phyloP scores from a whole-genome alignment of 1,284 basidiomycete species.

The Marasmius oreades region DNA sequence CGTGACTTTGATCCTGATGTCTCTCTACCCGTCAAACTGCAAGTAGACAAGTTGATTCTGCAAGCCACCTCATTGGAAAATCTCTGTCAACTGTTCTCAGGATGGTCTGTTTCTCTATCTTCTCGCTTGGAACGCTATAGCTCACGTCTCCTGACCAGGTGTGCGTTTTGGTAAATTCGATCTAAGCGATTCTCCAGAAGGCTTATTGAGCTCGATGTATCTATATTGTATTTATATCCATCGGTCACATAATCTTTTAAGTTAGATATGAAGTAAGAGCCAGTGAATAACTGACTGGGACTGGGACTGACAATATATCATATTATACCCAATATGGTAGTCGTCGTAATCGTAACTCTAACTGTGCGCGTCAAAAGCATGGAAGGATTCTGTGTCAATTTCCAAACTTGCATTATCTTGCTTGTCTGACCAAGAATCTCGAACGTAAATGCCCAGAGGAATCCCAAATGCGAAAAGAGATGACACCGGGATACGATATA shows the following conservation, averaged over 20 bases:
- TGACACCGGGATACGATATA: conserved; percentile 76
- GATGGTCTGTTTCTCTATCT: conserved; percentile 59
- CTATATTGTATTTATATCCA: not conserved
- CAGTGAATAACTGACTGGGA: too few relatives aligned
- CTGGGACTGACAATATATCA: too few relatives aligned
- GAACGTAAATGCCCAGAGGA: conserved; percentile 63
- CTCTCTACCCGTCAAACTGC: conserved; percentile 67
- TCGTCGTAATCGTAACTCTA: not conserved
- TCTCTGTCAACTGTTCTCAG: conserved; percentile 93
- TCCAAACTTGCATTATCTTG: too few relatives aligned
- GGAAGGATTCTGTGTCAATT: too few relatives aligned
- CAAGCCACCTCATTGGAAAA: conserved; percentile 92
- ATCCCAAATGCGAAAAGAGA: conserved; percentile 75
- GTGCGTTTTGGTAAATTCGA: conserved; percentile 56
- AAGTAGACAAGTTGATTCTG: conserved; percentile 88
- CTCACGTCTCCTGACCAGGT: conserved; percentile 19
- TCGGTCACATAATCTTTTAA: too few relatives aligned
- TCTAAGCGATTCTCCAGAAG: not conserved
- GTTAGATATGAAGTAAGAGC: too few relatives aligned
- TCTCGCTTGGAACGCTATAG: not conserved
- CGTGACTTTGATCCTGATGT: conserved; percentile 87
- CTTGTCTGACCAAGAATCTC: not conserved
- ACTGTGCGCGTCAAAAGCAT: not conserved
- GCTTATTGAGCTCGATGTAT: not conserved
- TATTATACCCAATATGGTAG: not conserved